These are phyloP conservation scores for Globisporangium ultimum DNA, from an alignment of 352 stramenopile species.

Conservation along the genomic window DNA sequence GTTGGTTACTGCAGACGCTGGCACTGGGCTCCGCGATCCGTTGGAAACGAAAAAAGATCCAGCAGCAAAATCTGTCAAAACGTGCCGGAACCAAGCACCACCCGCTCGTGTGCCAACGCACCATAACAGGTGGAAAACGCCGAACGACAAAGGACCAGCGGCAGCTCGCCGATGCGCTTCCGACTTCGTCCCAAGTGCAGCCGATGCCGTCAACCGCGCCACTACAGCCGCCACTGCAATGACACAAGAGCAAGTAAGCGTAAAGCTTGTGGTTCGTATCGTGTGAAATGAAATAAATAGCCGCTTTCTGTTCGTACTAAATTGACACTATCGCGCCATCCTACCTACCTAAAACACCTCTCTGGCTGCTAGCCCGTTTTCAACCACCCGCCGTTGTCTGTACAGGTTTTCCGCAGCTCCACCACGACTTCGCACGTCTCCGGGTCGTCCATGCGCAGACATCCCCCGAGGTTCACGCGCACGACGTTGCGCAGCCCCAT, in stretches of 20 bases:
- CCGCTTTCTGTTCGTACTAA: background rate
- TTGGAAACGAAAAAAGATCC: background rate
- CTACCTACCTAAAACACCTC: background rate
- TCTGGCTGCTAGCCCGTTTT: constrained; percentile 33
- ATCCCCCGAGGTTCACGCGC: constrained; percentile 54
- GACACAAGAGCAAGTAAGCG: too few species aligned
- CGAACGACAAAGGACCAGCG: too few species aligned
- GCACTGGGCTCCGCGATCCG: background rate
- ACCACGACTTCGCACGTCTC: constrained; percentile 66
- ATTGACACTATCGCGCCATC: background rate
- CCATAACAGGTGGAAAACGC: too few species aligned
- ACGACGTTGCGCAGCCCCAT: constrained; percentile 44
- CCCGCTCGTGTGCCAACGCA: too few species aligned
- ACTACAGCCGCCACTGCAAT: too few species aligned
- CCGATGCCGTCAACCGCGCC: too few species aligned
- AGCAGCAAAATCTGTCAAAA: too few species aligned
- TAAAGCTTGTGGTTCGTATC: too few species aligned
- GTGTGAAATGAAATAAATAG: too few species aligned
- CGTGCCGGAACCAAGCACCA: too few species aligned
- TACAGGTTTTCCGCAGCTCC: constrained; percentile 45
- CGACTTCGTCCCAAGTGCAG: too few species aligned
- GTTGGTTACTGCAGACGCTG: constrained; percentile 5
- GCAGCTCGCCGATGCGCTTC: too few species aligned
- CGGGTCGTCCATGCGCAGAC: constrained; percentile 55
- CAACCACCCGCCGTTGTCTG: constrained; percentile 57